Evolutionary conservation across 2,329 filamentous ascomycete genomes (phyloP), one percentile per base, ranked within the genome.

Genomic region (Monosporascus sp.): DNA sequence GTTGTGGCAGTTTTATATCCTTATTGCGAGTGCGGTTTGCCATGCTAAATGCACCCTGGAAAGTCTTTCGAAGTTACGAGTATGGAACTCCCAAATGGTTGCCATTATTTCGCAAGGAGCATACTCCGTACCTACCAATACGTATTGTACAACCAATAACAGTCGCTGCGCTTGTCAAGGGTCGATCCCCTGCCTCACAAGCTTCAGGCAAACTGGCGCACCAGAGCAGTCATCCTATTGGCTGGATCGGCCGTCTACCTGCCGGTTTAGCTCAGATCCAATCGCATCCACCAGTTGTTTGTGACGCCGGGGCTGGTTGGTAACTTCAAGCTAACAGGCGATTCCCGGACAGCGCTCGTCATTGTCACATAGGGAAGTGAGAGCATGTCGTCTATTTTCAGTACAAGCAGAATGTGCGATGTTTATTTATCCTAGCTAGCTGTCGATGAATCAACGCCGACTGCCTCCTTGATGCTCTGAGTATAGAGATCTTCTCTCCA

Each of bases 201-300:
- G 63, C 55, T 56, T 52, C 44, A 60, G 58, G 60, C 63, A 63
- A 63, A 60, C 58, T 62, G 63, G 64, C 63, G 63, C 64, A 66
- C 11, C 62, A 56, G 51, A 56, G 52, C 48, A 50, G 51, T 51
- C 40, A 49, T 49, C 47, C 55, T 43, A 65, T 65, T 67, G 64
- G 65, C 56, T 59, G 55, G 62, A 63, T 62, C 59, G 60, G 53
- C 56, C 59, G 55, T 63, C 58, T 57, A 63, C 54, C 57, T 59
- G 56, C 61, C 64, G 61, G 62, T 64, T 63, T 61, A 62, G 60
- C 60, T 66, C 61, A 65, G 59, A 63, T 64, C 60, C 64, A 63
- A 63, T 67, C 62, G 61, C 61, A 62, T 62, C 57, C 60, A 57
- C 64, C 57, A 54, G 49, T 63, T 60, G 62, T 63, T 60, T 62